These are phyloP conservation scores for Wickerhamiella azyma DNA, from an alignment of 805 yeast genomes.

Conservation along the genomic window DNA sequence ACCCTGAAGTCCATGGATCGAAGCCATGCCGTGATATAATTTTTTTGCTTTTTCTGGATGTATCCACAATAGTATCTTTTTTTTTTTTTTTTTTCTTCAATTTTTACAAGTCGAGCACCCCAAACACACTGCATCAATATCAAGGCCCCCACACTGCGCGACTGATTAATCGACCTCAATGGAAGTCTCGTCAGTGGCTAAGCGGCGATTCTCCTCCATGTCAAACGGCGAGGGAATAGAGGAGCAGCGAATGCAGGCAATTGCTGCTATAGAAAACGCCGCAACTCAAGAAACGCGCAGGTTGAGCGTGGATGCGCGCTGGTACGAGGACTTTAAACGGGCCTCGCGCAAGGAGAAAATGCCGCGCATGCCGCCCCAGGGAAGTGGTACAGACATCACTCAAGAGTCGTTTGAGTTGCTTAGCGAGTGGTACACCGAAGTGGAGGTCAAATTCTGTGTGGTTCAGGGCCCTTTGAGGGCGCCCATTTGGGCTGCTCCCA, in stretches of 20 bases:
- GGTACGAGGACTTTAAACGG: constrained; percentile 1
- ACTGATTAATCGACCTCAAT: background rate
- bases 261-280: background rate
- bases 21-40: constrained; percentile 71
- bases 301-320: background rate
- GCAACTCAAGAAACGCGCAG: background rate
- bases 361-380: background rate
- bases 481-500: background rate
- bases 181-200: background rate
- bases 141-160: too few species aligned
- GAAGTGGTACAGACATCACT: background rate
- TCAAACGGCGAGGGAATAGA: constrained; percentile 1
- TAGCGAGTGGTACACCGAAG: constrained; percentile 2
- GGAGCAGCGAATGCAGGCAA: background rate
- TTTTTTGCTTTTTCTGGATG: constrained; percentile 17
- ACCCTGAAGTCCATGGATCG: constrained; percentile 92
- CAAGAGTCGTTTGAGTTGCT: background rate
- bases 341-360: background rate
- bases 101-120: too few species aligned
- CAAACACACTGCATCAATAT: too few species aligned
- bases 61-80: background rate
- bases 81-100: background rate
- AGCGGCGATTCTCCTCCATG: constrained; percentile 6
- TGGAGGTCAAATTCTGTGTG: background rate
- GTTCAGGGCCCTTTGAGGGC: background rate